Base-by-base conservation (phyloP, 2,329 filamentous ascomycete species). In the Pyricularia sp. region DNA sequence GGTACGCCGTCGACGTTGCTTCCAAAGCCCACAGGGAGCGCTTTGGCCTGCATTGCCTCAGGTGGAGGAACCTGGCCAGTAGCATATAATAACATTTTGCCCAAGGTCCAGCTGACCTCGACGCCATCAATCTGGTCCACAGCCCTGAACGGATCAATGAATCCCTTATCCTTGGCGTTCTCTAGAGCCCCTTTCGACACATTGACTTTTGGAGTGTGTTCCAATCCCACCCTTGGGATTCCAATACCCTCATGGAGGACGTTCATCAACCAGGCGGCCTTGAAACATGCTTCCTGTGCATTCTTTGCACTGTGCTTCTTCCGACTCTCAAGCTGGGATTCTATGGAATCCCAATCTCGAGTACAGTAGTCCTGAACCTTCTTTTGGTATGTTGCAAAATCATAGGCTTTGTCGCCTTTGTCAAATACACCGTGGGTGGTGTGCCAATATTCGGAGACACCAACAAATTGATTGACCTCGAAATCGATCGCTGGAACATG, bases 391-490 rank as follows among this genome's bases (percentile, higher is more conserved):
- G 89, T 92, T 67, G 88, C 84, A 69, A 96, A 90, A 71, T 97
- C 92, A 74, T 97, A 99, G 0, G 90, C 86, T 69, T 90, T 88
- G 69, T 92, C 90, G 69, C 90, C 88, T 67, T 84, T 82, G 4
- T 86, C 86, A 70, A 99, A 97, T 1, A 97, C 88, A 65, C 94
- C 92, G 71, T 99, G 94, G 0, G 94, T 99, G 0, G 93, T 96
- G 75, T 99, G 94, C 93, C 94, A 99, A 76, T 96, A 99, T 73
- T 99, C 94, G 0, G 93, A 97, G 3, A 99, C 93, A 12, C 94
- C 94, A 31, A 99, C 88, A 71, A 99, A 99, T 74, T 97, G 96
- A 71, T 99, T 99, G 44, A 97, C 88, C 67, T 94, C 88, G 72
- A 97, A 99, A 73, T 99, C 94, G 68, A 99, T 97, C 3, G 91